These are phyloP conservation scores for Monilinia fructigena DNA, from an alignment of 2,329 filamentous ascomycete genomes.

Conservation along the genomic window DNA sequence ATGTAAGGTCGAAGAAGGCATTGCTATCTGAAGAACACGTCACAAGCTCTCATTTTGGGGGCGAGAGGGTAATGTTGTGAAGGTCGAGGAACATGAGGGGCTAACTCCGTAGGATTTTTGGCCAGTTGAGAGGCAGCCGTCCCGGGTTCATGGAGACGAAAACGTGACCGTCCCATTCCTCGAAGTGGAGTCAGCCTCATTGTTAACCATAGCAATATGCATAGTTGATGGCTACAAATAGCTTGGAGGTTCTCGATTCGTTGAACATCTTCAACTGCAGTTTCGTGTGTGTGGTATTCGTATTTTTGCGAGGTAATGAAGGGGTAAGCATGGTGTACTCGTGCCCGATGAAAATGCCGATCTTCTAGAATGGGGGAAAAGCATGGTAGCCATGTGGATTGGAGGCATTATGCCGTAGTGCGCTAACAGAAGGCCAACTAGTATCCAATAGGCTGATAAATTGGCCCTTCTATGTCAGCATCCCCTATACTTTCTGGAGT, in stretches of 20 bases:
- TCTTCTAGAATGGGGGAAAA: background rate
- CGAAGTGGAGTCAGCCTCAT: background rate
- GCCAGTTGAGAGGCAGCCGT: background rate
- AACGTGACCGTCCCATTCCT: background rate
- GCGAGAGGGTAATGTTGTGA: background rate
- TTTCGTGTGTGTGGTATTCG: constrained; percentile 18
- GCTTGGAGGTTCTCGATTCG: background rate
- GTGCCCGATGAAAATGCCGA: background rate
- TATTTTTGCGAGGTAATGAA: background rate
- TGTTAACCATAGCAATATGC: constrained; percentile 9
- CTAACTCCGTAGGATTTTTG: background rate
- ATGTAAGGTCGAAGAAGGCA: background rate
- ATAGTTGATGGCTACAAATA: background rate
- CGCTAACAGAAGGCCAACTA: background rate
- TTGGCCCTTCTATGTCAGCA: constrained; percentile 8
- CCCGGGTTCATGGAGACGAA: constrained; percentile 5
- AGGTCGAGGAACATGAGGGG: background rate
- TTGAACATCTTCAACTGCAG: background rate
- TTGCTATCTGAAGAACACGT: background rate
- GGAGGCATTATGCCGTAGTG: background rate
- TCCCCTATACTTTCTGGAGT: background rate
- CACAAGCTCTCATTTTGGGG: background rate
- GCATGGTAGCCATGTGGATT: constrained; percentile 12
- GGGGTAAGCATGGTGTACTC: constrained; percentile 6
- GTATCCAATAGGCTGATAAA: constrained; percentile 4